phyloP scores from a whole-genome alignment of 1,284 basidiomycete species.

The Melampsora americana region DNA sequence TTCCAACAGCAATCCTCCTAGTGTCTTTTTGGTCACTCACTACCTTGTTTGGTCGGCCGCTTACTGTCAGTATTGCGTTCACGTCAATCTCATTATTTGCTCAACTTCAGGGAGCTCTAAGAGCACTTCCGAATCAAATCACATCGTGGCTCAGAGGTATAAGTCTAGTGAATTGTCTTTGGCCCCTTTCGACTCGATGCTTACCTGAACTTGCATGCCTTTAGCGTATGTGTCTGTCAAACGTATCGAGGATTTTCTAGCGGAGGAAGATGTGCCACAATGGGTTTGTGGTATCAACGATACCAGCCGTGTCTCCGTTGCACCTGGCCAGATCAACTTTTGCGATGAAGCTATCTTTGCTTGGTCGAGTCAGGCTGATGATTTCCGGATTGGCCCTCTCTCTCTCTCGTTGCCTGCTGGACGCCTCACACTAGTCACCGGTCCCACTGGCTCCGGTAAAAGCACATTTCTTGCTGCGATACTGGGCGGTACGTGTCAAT shows the following conservation, averaged over 20 bases:
- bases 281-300: conserved; percentile 33
- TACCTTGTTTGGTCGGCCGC: conserved; percentile 28
- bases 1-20: conserved; percentile 37
- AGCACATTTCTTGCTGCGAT: conserved; percentile 38
- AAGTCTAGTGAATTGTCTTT: not conserved
- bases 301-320: conserved; percentile 10
- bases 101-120: conserved; percentile 58
- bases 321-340: not conserved
- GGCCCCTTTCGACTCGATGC: too few species aligned
- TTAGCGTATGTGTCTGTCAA: conserved; percentile 53
- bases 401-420: conserved; percentile 23
- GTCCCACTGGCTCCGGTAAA: conserved; percentile 42
- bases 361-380: conserved; percentile 55
- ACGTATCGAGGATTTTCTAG: conserved; percentile 41
- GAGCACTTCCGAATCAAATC: conserved; percentile 35
- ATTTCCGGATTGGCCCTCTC: conserved; percentile 31
- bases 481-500: conserved; percentile 17
- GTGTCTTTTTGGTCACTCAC: conserved; percentile 57
- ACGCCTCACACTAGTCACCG: conserved; percentile 32
- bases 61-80: conserved; percentile 44
- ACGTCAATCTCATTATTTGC: conserved; percentile 50
- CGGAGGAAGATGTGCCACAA: conserved; percentile 38
- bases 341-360: conserved; percentile 57
- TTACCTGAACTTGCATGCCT: too few species aligned
- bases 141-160: conserved; percentile 42